phyloP scores from a whole-genome alignment of 371 early-diverging fungal genomes.

The Lichtheimia ramosa region DNA sequence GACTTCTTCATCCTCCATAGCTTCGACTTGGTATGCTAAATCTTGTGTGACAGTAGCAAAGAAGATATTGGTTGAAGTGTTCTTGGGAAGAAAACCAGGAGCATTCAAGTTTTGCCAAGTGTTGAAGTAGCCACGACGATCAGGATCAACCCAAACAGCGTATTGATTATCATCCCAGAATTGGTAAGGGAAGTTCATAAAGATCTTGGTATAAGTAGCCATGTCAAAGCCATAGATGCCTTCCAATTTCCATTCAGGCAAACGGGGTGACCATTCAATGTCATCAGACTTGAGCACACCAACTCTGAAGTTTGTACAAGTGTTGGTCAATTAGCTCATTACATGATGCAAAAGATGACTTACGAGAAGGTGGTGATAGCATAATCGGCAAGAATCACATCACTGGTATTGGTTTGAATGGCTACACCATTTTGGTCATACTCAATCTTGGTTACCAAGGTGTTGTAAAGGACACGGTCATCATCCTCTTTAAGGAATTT shows the following conservation, averaged over 20 bases:
- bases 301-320: constrained; percentile 12
- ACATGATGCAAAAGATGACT: neutral
- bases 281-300: constrained; percentile 46
- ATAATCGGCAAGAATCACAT: constrained; percentile 43
- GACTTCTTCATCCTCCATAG: constrained; percentile 30
- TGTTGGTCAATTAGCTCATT: too few species aligned
- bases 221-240: constrained; percentile 48
- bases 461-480: constrained; percentile 30
- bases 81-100: constrained; percentile 29
- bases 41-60: constrained; percentile 42
- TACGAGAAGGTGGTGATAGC: constrained; percentile 51
- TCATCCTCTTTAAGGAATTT: constrained; percentile 27
- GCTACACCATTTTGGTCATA: constrained; percentile 34
- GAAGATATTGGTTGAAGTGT: constrained; percentile 27
- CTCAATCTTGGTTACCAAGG: constrained; percentile 31
- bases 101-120: constrained; percentile 51
- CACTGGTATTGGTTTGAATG: constrained; percentile 27
- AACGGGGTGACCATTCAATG: constrained; percentile 34
- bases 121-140: constrained; percentile 36
- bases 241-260: constrained; percentile 48
- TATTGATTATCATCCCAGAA: constrained; percentile 52
- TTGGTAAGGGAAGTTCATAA: constrained; percentile 40
- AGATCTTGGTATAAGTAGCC: constrained; percentile 54
- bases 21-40: constrained; percentile 33
- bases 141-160: constrained; percentile 41